phyloP scores from a whole-genome alignment of 352 stramenopile species.

The Phytophthora colocasiae region DNA sequence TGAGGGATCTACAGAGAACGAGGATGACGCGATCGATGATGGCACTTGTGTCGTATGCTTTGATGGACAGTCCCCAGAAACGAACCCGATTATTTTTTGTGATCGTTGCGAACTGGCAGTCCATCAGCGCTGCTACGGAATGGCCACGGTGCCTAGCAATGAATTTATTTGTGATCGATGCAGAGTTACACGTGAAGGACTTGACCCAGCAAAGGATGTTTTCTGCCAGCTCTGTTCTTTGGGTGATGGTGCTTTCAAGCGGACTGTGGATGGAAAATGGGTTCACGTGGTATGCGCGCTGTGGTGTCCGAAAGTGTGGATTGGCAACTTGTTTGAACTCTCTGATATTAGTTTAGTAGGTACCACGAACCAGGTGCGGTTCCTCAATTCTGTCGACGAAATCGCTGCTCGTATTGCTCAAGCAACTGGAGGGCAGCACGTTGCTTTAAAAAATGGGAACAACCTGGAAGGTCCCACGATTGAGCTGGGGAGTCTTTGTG shows the following conservation, averaged over 20 bases:
- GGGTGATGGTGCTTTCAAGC: slow-evolving; percentile 87
- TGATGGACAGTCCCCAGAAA: slow-evolving; percentile 86
- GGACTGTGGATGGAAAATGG: slow-evolving; percentile 87
- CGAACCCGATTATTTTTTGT: slow-evolving; percentile 92
- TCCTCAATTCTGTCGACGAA: slow-evolving; percentile 67
- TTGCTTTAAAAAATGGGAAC: slow-evolving; percentile 17
- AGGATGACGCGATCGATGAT: slow-evolving; percentile 78
- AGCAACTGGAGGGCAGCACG: slow-evolving; percentile 15
- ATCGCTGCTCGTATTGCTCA: slow-evolving; percentile 50
- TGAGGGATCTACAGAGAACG: slow-evolving; percentile 32
- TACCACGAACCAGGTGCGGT: slow-evolving; percentile 46
- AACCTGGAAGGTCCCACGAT: slow-evolving; percentile 25
- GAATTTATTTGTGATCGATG: slow-evolving; percentile 93
- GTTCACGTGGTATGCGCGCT: slow-evolving; percentile 90
- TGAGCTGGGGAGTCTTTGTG: slow-evolving; percentile 55
- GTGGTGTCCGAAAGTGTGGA: slow-evolving; percentile 89
- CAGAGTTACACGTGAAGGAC: slow-evolving; percentile 54
- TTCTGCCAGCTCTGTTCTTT: slow-evolving; percentile 90
- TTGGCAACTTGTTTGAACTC: slow-evolving; percentile 81
- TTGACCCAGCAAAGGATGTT: slow-evolving; percentile 60
- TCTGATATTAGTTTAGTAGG: slow-evolving; percentile 80
- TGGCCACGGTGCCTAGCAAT: slow-evolving; percentile 81
- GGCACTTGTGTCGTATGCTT: slow-evolving; percentile 92
- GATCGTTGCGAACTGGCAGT: slow-evolving; percentile 91
- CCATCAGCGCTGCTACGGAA: slow-evolving; percentile 90